A percentile compares a stretch with the other conserved stretches of the same genome.
These are phyloP conservation scores for Candida manassasensis DNA, from an alignment of 805 yeast species.

Conservation along the genomic window DNA sequence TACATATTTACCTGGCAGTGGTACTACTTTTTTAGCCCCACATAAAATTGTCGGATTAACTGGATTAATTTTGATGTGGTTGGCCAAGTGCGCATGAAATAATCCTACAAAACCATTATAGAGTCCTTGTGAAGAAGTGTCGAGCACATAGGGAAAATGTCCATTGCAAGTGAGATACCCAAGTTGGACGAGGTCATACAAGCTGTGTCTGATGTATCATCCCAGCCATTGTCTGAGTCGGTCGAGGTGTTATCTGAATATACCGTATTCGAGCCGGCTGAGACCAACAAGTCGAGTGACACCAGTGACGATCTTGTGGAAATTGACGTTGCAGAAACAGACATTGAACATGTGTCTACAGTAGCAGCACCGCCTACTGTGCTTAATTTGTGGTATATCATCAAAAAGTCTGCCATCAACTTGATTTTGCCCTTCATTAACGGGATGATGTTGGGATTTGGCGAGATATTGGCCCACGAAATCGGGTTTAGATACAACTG, in stretches of 20 bases:
- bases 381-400: constrained; percentile 33
- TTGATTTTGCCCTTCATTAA: constrained; percentile 81
- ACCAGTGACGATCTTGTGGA: not conserved
- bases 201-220: not conserved
- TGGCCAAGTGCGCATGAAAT: no score
- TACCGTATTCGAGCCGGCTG: not conserved
- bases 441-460: constrained; percentile 94
- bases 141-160: no score
- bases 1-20: no score
- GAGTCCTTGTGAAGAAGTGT: no score
- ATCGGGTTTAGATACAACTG: constrained; percentile 77
- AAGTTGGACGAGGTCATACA: not conserved
- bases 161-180: not conserved
- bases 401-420: constrained; percentile 62
- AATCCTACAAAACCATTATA: no score
- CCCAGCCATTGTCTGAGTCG: not conserved
- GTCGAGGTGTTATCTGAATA: constrained; percentile 1
- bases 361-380: constrained; percentile 5
- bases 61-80: no score
- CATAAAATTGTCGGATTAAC: no score
- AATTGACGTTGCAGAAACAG: not conserved
- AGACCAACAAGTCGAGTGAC: not conserved
- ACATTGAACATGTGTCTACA: not conserved
- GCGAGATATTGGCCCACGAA: constrained; percentile 92
- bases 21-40: no score